Evolutionary conservation across 441 rosid species (phyloP), one percentile per base, ranked within the genome.

Genomic region (Geranium incanum): DNA sequence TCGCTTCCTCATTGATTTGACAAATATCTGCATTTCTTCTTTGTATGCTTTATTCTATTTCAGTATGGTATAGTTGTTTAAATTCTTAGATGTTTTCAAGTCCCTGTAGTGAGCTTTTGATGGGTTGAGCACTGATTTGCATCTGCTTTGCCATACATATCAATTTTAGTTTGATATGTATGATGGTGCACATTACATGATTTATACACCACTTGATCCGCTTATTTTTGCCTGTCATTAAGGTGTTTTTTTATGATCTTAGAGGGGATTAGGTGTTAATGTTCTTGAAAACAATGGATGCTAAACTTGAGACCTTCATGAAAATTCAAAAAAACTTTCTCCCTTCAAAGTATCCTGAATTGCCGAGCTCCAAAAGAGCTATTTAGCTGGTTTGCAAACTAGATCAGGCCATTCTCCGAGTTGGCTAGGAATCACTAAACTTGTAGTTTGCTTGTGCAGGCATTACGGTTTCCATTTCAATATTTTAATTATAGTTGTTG

Each of bases 111-210:
- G 1, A 0, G 0, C 6, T 12, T 55, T n/a, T 55, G 62, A 55
- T 18, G 7, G 23, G 8, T 55, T 55, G 18, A 55, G n/a, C 39
- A 37, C 3, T 37, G 5, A 37, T 37, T 55, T n/a, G 21, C 19
- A 55, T 55, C 19, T 6, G 18, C 62, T 55, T 18, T 55, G 62
- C 16, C 62, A n/a, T 55, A 55, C 19, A 55, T n/a, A 8, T 55
- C 21, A 19, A 55, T 55, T 55, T 16, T 12, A 55, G 59, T 52
- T 13, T 1, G 59, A 55, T 11, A 55, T 55, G 75, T 89, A 94
- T 97, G 97, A 92, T 80, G 97, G 97, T 71, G 79, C 89, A 65
- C 97, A 92, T 85, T 94, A 85, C 84, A 94, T 92, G 97, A 87
- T 90, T 33, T 92, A 92, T 80, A 94, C 99, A 38, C 97, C 99